Percentiles rank a stretch among this genome's conserved stretches.
phyloP scores from a whole-genome alignment of 2,329 filamentous ascomycete genomes.

The Mycosphaerella sp. region DNA sequence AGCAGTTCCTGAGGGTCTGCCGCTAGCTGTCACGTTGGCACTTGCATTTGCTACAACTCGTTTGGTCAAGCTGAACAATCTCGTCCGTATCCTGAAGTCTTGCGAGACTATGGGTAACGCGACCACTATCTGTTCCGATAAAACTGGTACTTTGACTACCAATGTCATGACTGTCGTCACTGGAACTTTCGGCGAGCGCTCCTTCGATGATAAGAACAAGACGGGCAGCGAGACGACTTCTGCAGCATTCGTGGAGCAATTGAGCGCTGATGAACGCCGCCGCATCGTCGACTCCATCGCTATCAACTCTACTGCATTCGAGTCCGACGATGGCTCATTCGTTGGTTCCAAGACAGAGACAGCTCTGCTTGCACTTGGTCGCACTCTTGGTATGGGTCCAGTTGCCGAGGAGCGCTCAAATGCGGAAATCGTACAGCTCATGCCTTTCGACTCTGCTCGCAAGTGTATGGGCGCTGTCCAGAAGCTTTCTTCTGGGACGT shows the following conservation, averaged over 20 bases:
- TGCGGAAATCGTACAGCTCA: slow-evolving; percentile 50
- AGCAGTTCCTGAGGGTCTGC: slow-evolving; percentile 60
- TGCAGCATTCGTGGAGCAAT: slow-evolving; percentile 48
- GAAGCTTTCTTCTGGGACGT: slow-evolving; percentile 47
- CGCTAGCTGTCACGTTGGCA: slow-evolving; percentile 61
- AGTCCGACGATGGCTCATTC: slow-evolving; percentile 60
- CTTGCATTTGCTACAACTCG: slow-evolving; percentile 61
- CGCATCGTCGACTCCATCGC: slow-evolving; percentile 58
- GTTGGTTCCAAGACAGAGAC: slow-evolving; percentile 75
- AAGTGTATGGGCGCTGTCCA: slow-evolving; percentile 65
- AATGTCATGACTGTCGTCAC: slow-evolving; percentile 73
- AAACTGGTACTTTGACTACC: slow-evolving; percentile 67
- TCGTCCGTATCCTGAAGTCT: slow-evolving; percentile 60
- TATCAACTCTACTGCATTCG: slow-evolving; percentile 64
- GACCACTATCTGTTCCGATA: slow-evolving; percentile 72
- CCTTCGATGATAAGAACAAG: slow-evolving; percentile 33
- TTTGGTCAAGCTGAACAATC: slow-evolving; percentile 63
- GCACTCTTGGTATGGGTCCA: slow-evolving; percentile 57
- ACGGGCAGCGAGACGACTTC: slow-evolving; percentile 45
- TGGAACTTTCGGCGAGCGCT: slow-evolving; percentile 56
- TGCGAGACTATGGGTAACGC: slow-evolving; percentile 68
- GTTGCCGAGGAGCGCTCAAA: slow-evolving; percentile 58
- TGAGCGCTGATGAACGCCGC: slow-evolving; percentile 48
- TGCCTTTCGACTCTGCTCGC: slow-evolving; percentile 57
- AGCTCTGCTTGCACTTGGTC: slow-evolving; percentile 63